Percentiles rank a stretch among this genome's conserved stretches.
phyloP scores from a whole-genome alignment of 768 basidiomycete species.

The Boletus patriciae region DNA sequence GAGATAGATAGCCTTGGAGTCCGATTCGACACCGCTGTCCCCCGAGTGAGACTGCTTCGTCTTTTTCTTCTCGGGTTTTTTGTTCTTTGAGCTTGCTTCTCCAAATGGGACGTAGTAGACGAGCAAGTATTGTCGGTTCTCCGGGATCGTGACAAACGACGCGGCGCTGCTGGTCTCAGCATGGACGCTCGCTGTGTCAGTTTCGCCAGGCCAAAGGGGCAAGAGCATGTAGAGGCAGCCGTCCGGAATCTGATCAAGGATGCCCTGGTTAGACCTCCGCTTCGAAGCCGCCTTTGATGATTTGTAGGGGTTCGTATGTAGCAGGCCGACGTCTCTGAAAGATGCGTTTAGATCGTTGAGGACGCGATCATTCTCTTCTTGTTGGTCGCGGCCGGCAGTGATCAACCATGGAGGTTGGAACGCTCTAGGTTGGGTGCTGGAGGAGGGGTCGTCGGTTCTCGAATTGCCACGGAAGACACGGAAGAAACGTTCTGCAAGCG shows the following conservation, averaged over 20 bases:
- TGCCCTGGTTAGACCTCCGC: conserved; percentile 32
- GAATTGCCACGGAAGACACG: conserved; percentile 22
- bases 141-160: conserved; percentile 42
- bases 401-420: conserved; percentile 62
- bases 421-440: conserved; percentile 30
- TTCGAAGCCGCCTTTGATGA: conserved; percentile 20
- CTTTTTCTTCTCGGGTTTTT: conserved; percentile 35
- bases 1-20: conserved; percentile 53
- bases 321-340: conserved; percentile 76
- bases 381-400: conserved; percentile 59
- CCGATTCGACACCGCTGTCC: conserved; percentile 27
- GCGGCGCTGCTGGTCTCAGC: conserved; percentile 25
- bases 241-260: conserved; percentile 61
- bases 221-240: conserved; percentile 81
- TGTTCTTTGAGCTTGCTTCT: conserved; percentile 12
- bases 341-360: conserved; percentile 70
- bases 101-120: conserved; percentile 72
- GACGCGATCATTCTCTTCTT: conserved; percentile 67
- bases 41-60: conserved; percentile 29
- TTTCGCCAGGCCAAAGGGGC: conserved; percentile 81
- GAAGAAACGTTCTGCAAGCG: conserved; percentile 22
- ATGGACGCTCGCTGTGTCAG: conserved; percentile 45
- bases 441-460: conserved; percentile 24
- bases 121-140: conserved; percentile 68
- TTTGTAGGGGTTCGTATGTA: conserved; percentile 54